Evolutionary conservation across 2,329 filamentous ascomycete genomes (phyloP).

Genomic region (Byssochlamys sp.): DNA sequence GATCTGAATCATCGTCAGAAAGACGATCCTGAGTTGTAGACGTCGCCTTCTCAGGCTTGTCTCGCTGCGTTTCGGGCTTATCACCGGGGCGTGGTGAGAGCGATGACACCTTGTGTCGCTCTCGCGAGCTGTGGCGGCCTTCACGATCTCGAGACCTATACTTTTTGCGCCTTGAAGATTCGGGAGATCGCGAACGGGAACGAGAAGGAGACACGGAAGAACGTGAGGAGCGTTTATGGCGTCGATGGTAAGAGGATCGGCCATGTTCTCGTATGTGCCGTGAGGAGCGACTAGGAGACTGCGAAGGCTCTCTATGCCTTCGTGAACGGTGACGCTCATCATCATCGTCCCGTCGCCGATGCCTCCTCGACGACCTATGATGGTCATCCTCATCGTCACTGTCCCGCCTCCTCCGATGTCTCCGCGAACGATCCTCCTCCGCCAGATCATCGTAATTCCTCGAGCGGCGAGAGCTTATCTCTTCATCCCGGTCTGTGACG

Average conservation of each 20-base stretch:
- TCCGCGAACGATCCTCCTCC: slow-evolving; percentile 16
- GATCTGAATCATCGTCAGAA: slow-evolving; percentile 49
- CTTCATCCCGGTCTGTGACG: slow-evolving; percentile 14
- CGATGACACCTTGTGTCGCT: slow-evolving; percentile 1
- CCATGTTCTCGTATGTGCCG: slow-evolving; percentile 4
- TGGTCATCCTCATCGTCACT: slow-evolving; percentile 9
- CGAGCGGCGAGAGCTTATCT: slow-evolving; percentile 17
- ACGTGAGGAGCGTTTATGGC: slow-evolving; percentile 5
- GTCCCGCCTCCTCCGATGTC: slow-evolving; percentile 15
- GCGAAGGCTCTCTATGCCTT: slow-evolving; percentile 12
- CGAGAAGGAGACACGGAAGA: slow-evolving; percentile 13
- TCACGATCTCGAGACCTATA: slow-evolving; percentile 6
- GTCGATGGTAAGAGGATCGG: slow-evolving; percentile 5
- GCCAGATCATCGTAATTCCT: slow-evolving; percentile 8
- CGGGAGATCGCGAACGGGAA: slow-evolving; percentile 12
- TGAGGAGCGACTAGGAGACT: slow-evolving; percentile 15
- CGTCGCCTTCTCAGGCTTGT: neutral
- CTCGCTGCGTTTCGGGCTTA: neutral
- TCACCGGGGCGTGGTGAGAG: neutral
- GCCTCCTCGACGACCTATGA: slow-evolving; percentile 8
- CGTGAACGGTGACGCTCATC: slow-evolving; percentile 4
- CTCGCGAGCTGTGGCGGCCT: neutral
- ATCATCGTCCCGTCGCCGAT: slow-evolving; percentile 8
- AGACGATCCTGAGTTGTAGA: slow-evolving; percentile 2
- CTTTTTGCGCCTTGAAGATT: slow-evolving; percentile 8